Conservation (phyloP, 352 stramenopile species). For the Globisporangium ultimum region DNA sequence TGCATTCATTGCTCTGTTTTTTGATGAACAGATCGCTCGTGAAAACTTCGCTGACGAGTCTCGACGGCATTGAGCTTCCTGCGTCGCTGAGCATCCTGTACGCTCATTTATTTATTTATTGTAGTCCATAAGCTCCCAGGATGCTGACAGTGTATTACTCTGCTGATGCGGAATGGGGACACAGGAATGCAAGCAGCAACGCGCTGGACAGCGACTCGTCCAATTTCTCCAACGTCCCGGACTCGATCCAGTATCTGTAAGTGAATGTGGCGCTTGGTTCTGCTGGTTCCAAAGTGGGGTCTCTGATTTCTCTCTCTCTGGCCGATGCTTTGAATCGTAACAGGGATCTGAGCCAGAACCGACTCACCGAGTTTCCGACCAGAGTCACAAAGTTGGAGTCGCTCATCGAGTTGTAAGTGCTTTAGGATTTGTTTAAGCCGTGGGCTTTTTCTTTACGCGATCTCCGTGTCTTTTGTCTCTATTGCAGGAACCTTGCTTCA, state of each 20-base stretch:
- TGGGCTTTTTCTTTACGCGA: background rate
- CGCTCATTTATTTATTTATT: background rate
- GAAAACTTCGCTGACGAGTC: constrained; percentile 44
- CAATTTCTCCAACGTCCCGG: constrained; percentile 48
- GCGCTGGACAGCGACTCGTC: constrained; percentile 34
- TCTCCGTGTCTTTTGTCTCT: background rate
- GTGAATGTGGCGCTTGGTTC: constrained; percentile 8
- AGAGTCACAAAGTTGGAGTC: constrained; percentile 40
- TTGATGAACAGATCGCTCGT: constrained; percentile 28
- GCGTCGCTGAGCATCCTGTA: constrained; percentile 41
- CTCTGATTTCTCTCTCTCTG: background rate
- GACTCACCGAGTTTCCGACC: constrained; percentile 40
- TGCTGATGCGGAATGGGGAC: background rate
- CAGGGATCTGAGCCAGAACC: constrained; percentile 62
- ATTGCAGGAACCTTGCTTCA: constrained; percentile 47
- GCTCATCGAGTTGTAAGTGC: constrained; percentile 52
- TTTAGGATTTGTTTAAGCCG: background rate
- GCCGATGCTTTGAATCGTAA: constrained; percentile 1
- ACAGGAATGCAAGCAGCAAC: constrained; percentile 51
- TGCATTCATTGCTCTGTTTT: background rate
- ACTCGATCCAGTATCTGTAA: constrained; percentile 46
- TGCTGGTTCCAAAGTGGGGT: background rate
- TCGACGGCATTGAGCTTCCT: constrained; percentile 37
- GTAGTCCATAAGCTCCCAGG: background rate
- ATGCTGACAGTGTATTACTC: background rate